Base-by-base conservation (phyloP, 2,329 filamentous ascomycete genomes). In the Camillea tinctor region DNA sequence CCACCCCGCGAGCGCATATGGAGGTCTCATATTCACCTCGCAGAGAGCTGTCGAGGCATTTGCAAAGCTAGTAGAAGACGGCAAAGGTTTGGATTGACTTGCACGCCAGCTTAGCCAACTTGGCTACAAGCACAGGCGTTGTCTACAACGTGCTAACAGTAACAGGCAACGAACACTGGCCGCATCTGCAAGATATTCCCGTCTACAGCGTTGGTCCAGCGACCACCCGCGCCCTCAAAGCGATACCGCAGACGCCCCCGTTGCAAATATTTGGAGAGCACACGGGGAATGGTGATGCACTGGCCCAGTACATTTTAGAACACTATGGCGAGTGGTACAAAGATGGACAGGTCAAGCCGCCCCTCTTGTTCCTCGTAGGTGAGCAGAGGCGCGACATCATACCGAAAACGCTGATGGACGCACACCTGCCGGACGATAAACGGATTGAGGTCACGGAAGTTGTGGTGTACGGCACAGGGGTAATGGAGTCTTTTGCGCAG, bases 341-440 rank as follows among this genome's bases (percentile, higher is more conserved):
- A 40, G 73, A 73, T 44, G 71, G 74, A 54, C 54, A 72, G 11
- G 68, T 66, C 15, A 86, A 86, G 68, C 87, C 86, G 0, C 84
- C 89, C 0, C 74, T 98, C 4, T 78, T 98, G 1, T 99, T 98
- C 73, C 83, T 96, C 15, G 93, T 96, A 0, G 95, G 95, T 20
- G 94, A 97, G 72, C 91, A 93, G 72, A 85, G 93, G 57, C 81
- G 95, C 51, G 95, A 98, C 73, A 87, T 97, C 65, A 97, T 99
- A 64, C 93, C 95, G 1, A 91, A 85, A 68, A 92, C 86, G 1
- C 78, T 98, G 44, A 90, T 88, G 80, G 82, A 84, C 48, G 71
- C 78, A 0, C 68, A 72, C 0, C 75, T 93, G 8, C 74, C 82
- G 0, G 64, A 72, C 0, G 71, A 78, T 15, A 74, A 75, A 56